Evolutionary conservation across 352 stramenopile genomes (phyloP), one percentile per base, ranked within the genome.

Genomic region (Phytophthora sp.): DNA sequence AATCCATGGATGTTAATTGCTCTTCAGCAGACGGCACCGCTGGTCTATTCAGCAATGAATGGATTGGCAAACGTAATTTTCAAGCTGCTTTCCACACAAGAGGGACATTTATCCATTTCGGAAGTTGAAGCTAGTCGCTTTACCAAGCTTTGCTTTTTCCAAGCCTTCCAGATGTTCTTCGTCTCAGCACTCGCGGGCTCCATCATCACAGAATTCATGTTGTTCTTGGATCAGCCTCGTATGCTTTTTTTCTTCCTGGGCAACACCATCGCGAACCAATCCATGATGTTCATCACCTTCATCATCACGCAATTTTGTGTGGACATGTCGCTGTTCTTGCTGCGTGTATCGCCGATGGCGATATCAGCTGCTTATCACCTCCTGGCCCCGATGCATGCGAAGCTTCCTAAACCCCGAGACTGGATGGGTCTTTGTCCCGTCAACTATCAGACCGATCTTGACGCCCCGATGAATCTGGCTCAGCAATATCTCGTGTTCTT

Each of bases 161-260:
- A 94, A 63, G 72, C 89, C 26, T 85, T 94, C 58, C 83, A 92
- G 64, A 89, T 90, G 75, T 94, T 94, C 42, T 94, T 94, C 55
- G 83, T 94, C 27, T 85, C 85, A 26, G 79, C 78, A 18, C 71
- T 94, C 8, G 82, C 80, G 5, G 85, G 85, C 3, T 90, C 85
- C 13, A 73, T 90, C 38, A 77, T 91, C 41, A 74, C 69, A 29
- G 73, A 86, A 46, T 74, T 91, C 21, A 76, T 83, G 45, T 46
- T 77, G 12, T 69, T 94, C 36, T 68, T 89, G 39, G 79, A 94
- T 49, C 80, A 91, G 41, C 80, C 84, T 44, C 78, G 71, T 15
- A 71, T 90, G 53, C 55, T 87, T 35, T 74, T 94, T 35, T 86
- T 82, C 69, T 86, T 94, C 31, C 63, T 94, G 18, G 83, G 85